Evolutionary conservation across 2,329 filamentous ascomycete genomes (phyloP).

Genomic region (Ilyonectria robusta): DNA sequence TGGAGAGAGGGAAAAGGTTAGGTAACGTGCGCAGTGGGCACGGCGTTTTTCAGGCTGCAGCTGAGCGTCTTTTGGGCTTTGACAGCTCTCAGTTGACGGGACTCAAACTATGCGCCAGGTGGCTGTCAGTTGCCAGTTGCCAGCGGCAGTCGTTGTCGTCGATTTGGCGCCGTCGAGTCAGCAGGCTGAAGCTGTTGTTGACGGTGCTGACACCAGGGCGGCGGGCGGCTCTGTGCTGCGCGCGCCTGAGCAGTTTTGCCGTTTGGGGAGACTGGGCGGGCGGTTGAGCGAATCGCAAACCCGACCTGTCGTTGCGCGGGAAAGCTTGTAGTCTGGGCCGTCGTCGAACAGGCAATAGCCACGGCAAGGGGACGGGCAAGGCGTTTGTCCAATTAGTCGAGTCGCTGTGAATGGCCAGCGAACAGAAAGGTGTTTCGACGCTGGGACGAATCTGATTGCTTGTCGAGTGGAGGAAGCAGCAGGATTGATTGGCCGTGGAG

Average conservation of each 20-base stretch:
- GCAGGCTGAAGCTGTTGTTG: conserved; percentile 13
- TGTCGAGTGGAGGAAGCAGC: conserved; percentile 56
- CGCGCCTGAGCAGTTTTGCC: conserved; percentile 21
- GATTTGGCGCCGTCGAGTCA: conserved; percentile 13
- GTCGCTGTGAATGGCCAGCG: conserved; percentile 49
- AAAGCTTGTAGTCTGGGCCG: conserved; percentile 30
- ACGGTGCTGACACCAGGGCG: conserved; percentile 3
- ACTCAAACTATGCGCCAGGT: conserved; percentile 10
- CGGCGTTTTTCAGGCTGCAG: conserved; percentile 9
- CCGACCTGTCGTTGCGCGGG: conserved; percentile 23
- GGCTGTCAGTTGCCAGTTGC: conserved; percentile 9
- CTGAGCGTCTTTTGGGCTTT: conserved; percentile 21
- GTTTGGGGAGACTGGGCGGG: conserved; percentile 31
- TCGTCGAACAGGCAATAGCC: conserved; percentile 25
- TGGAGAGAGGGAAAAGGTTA: conserved; percentile 22
- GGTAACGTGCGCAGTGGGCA: conserved; percentile 28
- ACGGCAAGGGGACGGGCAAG: conserved; percentile 31
- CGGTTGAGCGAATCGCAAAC: conserved; percentile 30
- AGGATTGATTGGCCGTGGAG: conserved; percentile 64
- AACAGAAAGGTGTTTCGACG: conserved; percentile 47
- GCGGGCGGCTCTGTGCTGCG: conserved; percentile 10
- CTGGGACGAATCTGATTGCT: conserved; percentile 52
- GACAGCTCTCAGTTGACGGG: conserved; percentile 8
- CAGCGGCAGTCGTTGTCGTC: conserved; percentile 13
- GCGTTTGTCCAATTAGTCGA: conserved; percentile 44